Conservation (phyloP, 352 stramenopile genomes). For the Phytophthora fragariae region DNA sequence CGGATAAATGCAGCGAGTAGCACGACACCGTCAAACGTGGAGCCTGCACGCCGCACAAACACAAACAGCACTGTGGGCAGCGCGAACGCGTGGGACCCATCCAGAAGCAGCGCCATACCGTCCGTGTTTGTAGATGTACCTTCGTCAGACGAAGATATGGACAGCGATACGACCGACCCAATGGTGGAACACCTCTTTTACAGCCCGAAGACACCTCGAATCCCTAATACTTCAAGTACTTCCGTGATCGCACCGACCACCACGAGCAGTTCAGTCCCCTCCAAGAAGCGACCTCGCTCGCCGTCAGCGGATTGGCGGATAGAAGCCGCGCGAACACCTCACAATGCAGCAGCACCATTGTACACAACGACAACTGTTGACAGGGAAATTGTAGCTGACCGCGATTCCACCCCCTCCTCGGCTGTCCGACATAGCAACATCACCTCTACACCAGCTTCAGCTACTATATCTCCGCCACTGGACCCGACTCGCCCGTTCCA, state of each 20-base stretch:
- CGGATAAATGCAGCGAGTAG: conserved; percentile 6
- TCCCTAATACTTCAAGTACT: not conserved
- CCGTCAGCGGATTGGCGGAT: conserved; percentile 24
- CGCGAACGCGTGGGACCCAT: not conserved
- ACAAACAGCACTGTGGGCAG: conserved; percentile 1
- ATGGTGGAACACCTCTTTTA: conserved; percentile 82
- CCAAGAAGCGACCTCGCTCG: conserved; percentile 47
- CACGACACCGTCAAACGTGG: not conserved
- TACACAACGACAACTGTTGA: conserved; percentile 2
- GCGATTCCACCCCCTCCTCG: conserved; percentile 6
- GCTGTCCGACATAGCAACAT: conserved; percentile 10
- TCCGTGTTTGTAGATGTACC: conserved; percentile 69
- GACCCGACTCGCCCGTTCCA: conserved; percentile 51
- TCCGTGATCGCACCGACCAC: not conserved
- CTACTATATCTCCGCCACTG: not conserved
- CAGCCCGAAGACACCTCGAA: conserved; percentile 69
- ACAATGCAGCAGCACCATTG: conserved; percentile 1
- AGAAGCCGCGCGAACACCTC: not conserved
- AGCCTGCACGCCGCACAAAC: conserved; percentile 12
- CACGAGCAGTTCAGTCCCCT: conserved; percentile 2
- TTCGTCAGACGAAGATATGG: conserved; percentile 64
- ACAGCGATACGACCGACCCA: conserved; percentile 76
- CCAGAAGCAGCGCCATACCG: conserved; percentile 23
- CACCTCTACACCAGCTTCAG: conserved; percentile 7
- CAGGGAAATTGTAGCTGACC: not conserved